Evolutionary conservation across 2,329 filamentous ascomycete species (phyloP).

Genomic region (Clonostachys solani): DNA sequence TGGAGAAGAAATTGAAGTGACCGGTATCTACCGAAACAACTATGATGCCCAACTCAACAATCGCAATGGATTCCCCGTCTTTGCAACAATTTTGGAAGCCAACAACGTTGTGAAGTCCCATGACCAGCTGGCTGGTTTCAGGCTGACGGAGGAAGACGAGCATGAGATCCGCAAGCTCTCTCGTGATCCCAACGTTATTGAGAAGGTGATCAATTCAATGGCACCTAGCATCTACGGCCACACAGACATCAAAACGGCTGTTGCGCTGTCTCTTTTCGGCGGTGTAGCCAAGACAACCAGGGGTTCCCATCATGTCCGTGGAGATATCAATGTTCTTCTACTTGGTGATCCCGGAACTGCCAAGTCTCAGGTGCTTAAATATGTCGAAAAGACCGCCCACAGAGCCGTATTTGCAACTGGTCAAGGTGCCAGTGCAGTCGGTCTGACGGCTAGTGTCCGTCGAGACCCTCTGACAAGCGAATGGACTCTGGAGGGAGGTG

Average conservation of each 20-base stretch:
- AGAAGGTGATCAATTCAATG: constrained; percentile 89
- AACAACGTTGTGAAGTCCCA: constrained; percentile 97
- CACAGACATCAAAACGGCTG: constrained; percentile 92
- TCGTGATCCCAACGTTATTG: constrained; percentile 84
- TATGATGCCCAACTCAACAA: constrained; percentile 98
- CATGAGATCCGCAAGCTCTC: constrained; percentile 83
- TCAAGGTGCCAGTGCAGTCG: constrained; percentile 93
- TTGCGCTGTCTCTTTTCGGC: constrained; percentile 90
- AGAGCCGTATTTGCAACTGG: constrained; percentile 96
- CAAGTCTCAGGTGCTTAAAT: constrained; percentile 96
- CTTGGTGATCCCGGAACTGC: constrained; percentile 96
- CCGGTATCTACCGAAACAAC: constrained; percentile 95
- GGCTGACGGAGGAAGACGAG: constrained; percentile 92
- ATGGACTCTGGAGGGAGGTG: constrained; percentile 96
- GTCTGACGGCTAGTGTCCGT: constrained; percentile 94
- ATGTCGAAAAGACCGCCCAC: constrained; percentile 95
- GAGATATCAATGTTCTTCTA: constrained; percentile 95
- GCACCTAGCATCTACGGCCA: constrained; percentile 98
- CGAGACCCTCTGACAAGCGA: constrained; percentile 93
- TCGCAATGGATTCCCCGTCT: constrained; percentile 97
- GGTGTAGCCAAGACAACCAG: constrained; percentile 90
- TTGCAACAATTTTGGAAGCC: constrained; percentile 94
- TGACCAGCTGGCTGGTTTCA: constrained; percentile 94
- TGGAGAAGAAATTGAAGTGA: constrained; percentile 95
- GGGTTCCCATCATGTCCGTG: constrained; percentile 85